Percentiles rank a stretch among this genome's conserved stretches.
Conservation (phyloP, 768 basidiomycete genomes). For the Termitomyces sp. region DNA sequence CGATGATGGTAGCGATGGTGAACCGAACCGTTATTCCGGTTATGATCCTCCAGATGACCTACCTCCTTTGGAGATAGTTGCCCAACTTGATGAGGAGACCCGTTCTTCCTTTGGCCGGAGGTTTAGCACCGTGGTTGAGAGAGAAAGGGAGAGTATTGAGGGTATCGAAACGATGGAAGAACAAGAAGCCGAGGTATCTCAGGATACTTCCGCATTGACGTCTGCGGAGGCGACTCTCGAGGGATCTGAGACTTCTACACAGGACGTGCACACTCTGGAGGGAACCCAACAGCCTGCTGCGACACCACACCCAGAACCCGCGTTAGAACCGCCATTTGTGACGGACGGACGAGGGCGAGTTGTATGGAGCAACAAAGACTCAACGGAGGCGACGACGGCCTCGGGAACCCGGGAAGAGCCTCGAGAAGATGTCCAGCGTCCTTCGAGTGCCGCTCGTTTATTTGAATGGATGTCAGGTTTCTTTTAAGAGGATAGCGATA, state of each 20-base stretch:
- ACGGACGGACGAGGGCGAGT: constrained; percentile 66
- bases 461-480: constrained; percentile 23
- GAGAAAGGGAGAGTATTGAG: constrained; percentile 2
- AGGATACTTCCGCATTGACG: background rate
- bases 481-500: background rate
- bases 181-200: background rate
- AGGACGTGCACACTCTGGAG: background rate
- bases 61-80: background rate
- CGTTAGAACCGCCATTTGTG: constrained; percentile 46
- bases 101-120: background rate
- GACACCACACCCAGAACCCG: background rate
- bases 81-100: background rate
- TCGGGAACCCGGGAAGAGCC: constrained; percentile 3
- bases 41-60: background rate
- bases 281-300: background rate
- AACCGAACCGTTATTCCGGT: background rate
- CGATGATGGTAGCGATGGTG: constrained; percentile 15
- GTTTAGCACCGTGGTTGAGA: constrained; percentile 12
- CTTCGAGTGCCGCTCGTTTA: constrained; percentile 14
- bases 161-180: background rate
- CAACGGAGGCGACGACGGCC: constrained; percentile 8
- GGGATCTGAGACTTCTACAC: background rate
- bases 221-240: background rate
- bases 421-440: constrained; percentile 10
- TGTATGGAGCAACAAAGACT: constrained; percentile 33